Evolutionary conservation across 1,139 yeast genomes (phyloP).

Genomic region (Meyerozyma athensensis): DNA sequence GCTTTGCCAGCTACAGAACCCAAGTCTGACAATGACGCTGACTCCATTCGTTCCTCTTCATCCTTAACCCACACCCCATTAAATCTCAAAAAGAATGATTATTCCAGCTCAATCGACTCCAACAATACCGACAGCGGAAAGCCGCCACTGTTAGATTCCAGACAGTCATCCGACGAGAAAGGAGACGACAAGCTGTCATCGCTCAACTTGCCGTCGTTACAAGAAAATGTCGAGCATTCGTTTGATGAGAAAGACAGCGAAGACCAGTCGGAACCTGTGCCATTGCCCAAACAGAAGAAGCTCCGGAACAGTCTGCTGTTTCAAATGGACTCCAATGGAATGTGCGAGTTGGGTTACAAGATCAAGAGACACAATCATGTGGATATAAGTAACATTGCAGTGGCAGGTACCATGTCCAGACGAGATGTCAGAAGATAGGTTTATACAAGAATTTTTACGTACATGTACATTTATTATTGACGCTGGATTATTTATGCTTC

Average conservation of each 20-base stretch:
- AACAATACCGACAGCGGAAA: not conserved
- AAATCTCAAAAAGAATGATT: slow-evolving; percentile 9
- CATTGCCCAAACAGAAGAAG: not conserved
- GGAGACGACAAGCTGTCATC: slow-evolving; percentile 1
- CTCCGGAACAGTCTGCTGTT: slow-evolving; percentile 7
- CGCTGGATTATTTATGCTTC: slow-evolving; percentile 70
- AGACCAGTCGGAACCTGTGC: not conserved
- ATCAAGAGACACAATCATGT: slow-evolving; percentile 43
- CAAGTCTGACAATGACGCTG: slow-evolving; percentile 8
- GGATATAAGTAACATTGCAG: slow-evolving; percentile 33
- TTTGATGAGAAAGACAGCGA: not conserved
- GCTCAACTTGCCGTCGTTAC: not conserved
- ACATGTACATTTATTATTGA: slow-evolving; percentile 14
- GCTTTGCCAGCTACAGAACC: slow-evolving; percentile 5
- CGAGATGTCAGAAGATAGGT: slow-evolving; percentile 5
- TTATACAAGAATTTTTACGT: slow-evolving; percentile 6
- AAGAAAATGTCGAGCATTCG: slow-evolving; percentile 1
- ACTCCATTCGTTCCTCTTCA: slow-evolving; percentile 24
- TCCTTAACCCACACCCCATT: slow-evolving; percentile 21
- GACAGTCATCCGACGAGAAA: not conserved
- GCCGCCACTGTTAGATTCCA: not conserved
- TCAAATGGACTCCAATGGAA: slow-evolving; percentile 28
- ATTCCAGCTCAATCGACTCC: not conserved
- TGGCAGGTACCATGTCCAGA: slow-evolving; percentile 22
- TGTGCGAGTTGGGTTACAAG: slow-evolving; percentile 42